Conservation (phyloP, 345 rosid species). For the Linum trigynum region DNA sequence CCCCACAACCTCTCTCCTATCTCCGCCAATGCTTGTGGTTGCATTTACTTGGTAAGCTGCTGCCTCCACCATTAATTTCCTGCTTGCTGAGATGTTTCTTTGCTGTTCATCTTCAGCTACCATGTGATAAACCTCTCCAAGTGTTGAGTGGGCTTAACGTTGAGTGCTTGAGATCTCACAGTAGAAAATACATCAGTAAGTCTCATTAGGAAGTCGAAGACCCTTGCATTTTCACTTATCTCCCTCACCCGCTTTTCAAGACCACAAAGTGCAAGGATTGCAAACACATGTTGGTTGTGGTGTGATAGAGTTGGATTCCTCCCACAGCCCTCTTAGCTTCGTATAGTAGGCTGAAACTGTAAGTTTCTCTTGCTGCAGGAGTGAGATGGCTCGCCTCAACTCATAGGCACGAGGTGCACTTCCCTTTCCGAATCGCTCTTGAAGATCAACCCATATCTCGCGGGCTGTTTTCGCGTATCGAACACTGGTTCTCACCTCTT, state of each 20-base stretch:
- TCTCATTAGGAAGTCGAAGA: constrained; percentile 6
- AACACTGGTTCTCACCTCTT: background rate
- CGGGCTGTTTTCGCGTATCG: background rate
- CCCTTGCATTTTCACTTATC: background rate
- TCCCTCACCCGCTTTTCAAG: background rate
- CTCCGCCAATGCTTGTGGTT: too few species aligned
- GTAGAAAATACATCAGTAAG: background rate
- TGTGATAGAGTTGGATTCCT: background rate
- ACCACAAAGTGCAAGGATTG: background rate
- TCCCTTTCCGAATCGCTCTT: constrained; percentile 9
- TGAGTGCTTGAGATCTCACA: background rate
- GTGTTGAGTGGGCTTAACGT: background rate
- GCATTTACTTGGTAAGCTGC: background rate
- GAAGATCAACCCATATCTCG: constrained; percentile 4
- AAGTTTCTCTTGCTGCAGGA: background rate
- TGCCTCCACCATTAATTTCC: background rate
- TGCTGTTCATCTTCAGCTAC: background rate
- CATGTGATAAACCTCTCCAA: background rate
- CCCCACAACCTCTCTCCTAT: too few species aligned
- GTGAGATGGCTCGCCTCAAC: background rate
- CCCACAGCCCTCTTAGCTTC: constrained; percentile 11
- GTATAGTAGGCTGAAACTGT: background rate
- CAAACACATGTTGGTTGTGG: too few species aligned
- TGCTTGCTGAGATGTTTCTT: background rate
- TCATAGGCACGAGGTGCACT: constrained; percentile 7